phyloP scores from a whole-genome alignment of 805 yeast species.

The Saturnispora ahearnii region DNA sequence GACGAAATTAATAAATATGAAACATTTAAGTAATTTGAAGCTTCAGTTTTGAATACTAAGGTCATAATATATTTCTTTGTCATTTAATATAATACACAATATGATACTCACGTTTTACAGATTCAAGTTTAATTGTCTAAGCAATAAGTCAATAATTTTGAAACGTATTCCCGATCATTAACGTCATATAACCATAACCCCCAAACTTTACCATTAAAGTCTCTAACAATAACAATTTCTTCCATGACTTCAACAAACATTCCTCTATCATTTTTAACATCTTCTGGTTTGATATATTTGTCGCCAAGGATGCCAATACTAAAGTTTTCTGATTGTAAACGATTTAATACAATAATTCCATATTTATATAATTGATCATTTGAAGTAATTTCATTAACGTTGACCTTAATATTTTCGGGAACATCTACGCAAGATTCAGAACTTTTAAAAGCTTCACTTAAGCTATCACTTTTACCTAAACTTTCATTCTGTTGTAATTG shows the following conservation, averaged over 20 bases:
- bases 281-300: constrained; percentile 28
- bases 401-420: constrained; percentile 6
- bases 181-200: constrained; percentile 75
- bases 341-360: constrained; percentile 62
- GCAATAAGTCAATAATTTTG: constrained; percentile 30
- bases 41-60: not conserved
- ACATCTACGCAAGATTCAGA: not conserved
- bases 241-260: constrained; percentile 63
- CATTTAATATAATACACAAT: not conserved
- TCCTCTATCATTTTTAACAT: constrained; percentile 25
- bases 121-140: constrained; percentile 14
- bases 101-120: not conserved
- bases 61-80: not conserved
- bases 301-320: constrained; percentile 60
- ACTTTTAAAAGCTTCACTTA: constrained; percentile 5
- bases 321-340: constrained; percentile 61
- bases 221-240: constrained; percentile 60
- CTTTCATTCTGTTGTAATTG: not conserved
- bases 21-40: not conserved
- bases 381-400: constrained; percentile 28
- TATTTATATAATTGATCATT: constrained; percentile 41
- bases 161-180: constrained; percentile 53
- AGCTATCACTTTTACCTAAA: not conserved
- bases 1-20: no score
- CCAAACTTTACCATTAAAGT: constrained; percentile 57